phyloP scores from a whole-genome alignment of 2,329 filamentous ascomycete genomes.

The Cadophora gregata region DNA sequence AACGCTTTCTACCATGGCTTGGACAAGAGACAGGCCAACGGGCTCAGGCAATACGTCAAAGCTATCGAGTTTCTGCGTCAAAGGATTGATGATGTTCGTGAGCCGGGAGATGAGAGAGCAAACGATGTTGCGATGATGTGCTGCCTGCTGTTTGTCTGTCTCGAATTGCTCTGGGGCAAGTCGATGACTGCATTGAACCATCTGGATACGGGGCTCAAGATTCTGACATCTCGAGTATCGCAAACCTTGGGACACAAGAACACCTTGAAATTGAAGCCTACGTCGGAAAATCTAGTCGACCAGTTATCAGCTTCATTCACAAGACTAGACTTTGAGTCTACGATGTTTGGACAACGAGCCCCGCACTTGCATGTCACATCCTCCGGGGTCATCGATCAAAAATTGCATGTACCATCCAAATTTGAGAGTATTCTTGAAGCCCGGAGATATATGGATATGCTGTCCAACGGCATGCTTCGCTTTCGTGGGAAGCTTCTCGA shows the following conservation, averaged over 20 bases:
- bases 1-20: background rate
- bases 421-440: background rate
- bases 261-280: background rate
- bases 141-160: conserved; percentile 12
- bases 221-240: background rate
- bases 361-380: background rate
- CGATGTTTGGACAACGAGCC: conserved; percentile 1
- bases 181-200: background rate
- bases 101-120: background rate
- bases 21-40: background rate
- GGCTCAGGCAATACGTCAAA: conserved; percentile 12
- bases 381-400: background rate
- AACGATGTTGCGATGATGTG: conserved; percentile 10
- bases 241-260: background rate
- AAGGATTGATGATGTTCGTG: background rate
- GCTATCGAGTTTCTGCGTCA: conserved; percentile 7
- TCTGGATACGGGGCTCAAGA: conserved; percentile 6
- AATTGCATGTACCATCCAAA: background rate
- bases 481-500: conserved; percentile 6
- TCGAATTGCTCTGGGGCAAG: conserved; percentile 12
- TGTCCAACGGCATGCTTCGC: background rate
- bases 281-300: background rate
- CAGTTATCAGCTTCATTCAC: background rate
- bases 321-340: conserved; percentile 7
- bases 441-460: conserved; percentile 9